Base-by-base conservation (phyloP, 2,329 filamentous ascomycete species). In the Aspergillus pseudonomiae region DNA sequence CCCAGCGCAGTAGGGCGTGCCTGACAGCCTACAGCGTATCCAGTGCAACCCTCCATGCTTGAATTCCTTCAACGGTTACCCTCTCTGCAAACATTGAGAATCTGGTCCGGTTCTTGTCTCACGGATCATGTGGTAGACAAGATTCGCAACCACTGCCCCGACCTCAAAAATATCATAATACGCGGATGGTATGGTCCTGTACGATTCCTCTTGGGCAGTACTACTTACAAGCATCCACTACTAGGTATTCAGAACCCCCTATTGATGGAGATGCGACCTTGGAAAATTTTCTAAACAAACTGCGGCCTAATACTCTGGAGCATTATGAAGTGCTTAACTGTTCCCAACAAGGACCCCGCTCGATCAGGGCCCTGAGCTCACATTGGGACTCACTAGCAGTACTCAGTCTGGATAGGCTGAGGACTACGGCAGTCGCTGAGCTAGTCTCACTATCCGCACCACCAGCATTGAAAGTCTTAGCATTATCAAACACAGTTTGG, bases 71-170 rank as follows among this genome's bases (percentile, higher is more conserved):
- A 85, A 14, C 80, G 84, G 36, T 76, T 91, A 30, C 81, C 85
- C 1, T 82, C 85, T 30, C 77, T 93, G 10, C 84, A 81, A 60
- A 83, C 81, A 1, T 79, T 92, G 39, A 84, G 86, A 19, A 77
- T 92, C 2, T 87, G 83, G 73, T 85, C 89, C 65, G 89, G 88
- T 3, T 83, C 82, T 45, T 82, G 85, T 11, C 80, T 93, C 1
- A 83, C 82, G 46, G 79, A 85, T 57, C 82, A 85, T 61, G 81
- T 84, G 2, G 84, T 85, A 36, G 77, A 78, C 14, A 82, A 85
- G 3, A 84, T 92, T 55, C 79, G 82, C 28, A 73, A 82, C 28
- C 79, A 85, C 67, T 92, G 89, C 67, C 86, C 86, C 2, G 78
- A 83, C 10, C 89, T 93, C 68, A 82, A 82, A 50, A 83, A 85